Base-by-base conservation (phyloP, 768 basidiomycete species). In the Coprinopsis sp. region DNA sequence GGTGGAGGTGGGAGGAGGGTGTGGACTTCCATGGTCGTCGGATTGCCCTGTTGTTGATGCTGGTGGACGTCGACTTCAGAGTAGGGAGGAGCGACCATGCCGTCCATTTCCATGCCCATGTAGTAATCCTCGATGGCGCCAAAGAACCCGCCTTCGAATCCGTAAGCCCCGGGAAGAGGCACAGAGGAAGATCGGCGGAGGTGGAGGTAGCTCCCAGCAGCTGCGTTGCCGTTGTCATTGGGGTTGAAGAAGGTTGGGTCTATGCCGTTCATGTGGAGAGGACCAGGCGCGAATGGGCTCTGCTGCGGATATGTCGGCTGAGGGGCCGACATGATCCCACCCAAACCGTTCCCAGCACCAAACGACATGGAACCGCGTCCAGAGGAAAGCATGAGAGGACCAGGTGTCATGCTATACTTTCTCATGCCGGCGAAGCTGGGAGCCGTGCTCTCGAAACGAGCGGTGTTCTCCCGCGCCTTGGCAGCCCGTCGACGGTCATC, bases 111-210 rank as follows among this genome's bases (percentile, higher is more conserved):
- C 34, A 19, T 21, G 29, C 64, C 64, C 59, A 61, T 4, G 57
- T 56, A 33, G 62, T 56, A 44, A 47, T 40, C 46, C 53, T 40
- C 25, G 37, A 33, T 40, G 29, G 30, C 22, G 46, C 27, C 43
- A 33, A 50, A 49, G 45, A 51, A 48, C 51, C 34, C 42, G 31
- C 53, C 38, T 25, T 52, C 41, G 36, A 31, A 54, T 48, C 60
- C 55, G 30, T 54, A 62, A 37, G 68, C 65, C 51, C 72, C 73
- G 3, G 76, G 78, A 8, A 82, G 74, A 1, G 82, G 83, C 0
- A 82, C 82, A 0, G 81, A 82, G 0, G 82, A 84, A 1, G 81
- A 71, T 1, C 82, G 73, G 45, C 82, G 77, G 13, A 42, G 40
- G 27, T 69, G 72, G 8, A 64, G 64, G 54, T 69, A 71, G 25